These are phyloP conservation scores for Suillus hirtellus DNA, from an alignment of 768 basidiomycete genomes.

Conservation along the genomic window DNA sequence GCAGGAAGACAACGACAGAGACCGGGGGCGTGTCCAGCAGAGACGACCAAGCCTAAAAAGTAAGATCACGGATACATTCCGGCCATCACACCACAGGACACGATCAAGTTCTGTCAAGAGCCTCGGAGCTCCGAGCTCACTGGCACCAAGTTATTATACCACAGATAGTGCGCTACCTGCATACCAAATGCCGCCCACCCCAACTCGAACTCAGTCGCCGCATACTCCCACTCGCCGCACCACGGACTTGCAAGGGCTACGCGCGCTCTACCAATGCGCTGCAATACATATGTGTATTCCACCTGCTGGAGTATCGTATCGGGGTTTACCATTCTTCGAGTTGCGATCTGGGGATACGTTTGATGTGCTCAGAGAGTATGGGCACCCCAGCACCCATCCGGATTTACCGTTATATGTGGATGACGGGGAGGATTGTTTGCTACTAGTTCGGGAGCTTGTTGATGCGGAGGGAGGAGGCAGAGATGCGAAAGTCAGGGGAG, in stretches of 20 bases:
- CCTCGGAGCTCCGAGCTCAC: conserved; percentile 31
- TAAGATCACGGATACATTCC: conserved; percentile 34
- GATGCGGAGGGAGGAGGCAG: conserved; percentile 13
- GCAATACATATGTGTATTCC: conserved; percentile 72
- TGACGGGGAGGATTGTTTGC: conserved; percentile 72
- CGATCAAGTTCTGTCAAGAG: conserved; percentile 36
- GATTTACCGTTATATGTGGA: conserved; percentile 79
- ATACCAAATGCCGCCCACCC: conserved; percentile 17
- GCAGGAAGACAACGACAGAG: conserved; percentile 26
- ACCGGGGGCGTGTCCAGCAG: conserved; percentile 24
- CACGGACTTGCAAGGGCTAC: conserved; percentile 34
- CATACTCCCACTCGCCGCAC: conserved; percentile 25
- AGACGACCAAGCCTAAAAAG: conserved; percentile 35
- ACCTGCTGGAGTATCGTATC: conserved; percentile 63
- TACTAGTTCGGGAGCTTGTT: conserved; percentile 59
- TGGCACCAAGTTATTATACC: conserved; percentile 24
- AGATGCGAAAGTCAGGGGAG: conserved; percentile 29
- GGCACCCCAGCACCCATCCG: conserved; percentile 73
- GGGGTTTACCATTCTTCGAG: conserved; percentile 75
- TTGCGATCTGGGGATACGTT: conserved; percentile 62
- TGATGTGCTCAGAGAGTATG: conserved; percentile 72
- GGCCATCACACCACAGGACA: conserved; percentile 33
- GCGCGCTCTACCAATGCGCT: conserved; percentile 62
- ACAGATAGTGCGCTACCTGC: conserved; percentile 24
- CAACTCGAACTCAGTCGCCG: conserved; percentile 21